phyloP scores from a whole-genome alignment of 2,329 filamentous ascomycete species.

The Colletotrichum chrysophilum region DNA sequence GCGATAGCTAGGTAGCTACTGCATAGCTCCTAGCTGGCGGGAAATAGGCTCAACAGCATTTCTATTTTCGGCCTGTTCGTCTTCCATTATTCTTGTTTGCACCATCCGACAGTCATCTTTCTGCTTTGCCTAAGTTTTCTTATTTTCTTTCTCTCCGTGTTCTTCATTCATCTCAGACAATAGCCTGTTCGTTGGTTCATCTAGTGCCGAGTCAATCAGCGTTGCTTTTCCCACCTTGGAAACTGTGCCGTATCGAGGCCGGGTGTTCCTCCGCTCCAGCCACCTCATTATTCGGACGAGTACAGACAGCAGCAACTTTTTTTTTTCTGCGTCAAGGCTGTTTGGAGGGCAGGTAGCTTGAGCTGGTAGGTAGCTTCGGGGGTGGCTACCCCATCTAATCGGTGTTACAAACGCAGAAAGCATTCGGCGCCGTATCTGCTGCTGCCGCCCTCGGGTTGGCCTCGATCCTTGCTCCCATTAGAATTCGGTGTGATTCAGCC shows the following conservation, averaged over 20 bases:
- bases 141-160: background rate
- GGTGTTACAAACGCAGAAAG: background rate
- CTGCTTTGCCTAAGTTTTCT: background rate
- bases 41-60: background rate
- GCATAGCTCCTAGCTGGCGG: background rate
- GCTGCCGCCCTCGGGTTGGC: background rate
- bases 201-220: constrained; percentile 1
- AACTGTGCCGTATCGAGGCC: background rate
- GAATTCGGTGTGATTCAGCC: background rate
- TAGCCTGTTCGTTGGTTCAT: background rate
- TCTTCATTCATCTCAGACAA: background rate
- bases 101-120: background rate
- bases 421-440: background rate
- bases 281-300: constrained; percentile 17
- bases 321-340: background rate
- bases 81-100: background rate
- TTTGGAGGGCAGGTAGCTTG: background rate
- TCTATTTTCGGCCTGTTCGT: background rate
- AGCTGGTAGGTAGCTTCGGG: background rate
- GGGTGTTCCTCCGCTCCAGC: background rate
- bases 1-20: background rate
- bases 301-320: background rate
- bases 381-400: background rate
- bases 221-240: background rate
- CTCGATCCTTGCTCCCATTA: background rate